phyloP scores from a whole-genome alignment of 306 rosid genomes.

The Lathyrus aphaca region DNA sequence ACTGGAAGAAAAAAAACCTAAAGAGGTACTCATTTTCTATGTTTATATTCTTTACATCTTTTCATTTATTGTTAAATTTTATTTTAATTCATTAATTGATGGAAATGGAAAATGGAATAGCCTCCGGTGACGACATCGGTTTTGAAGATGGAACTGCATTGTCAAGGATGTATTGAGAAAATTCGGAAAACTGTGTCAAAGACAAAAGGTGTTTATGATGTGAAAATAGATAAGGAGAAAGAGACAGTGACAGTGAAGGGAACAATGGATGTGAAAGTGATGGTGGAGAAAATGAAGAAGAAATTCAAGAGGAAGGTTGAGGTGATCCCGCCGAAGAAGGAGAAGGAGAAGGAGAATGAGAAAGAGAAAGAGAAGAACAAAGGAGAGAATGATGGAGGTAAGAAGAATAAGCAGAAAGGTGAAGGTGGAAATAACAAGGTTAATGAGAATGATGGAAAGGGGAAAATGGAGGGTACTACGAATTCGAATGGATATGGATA shows the following conservation, averaged over 20 bases:
- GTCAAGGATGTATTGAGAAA: conserved; percentile 68
- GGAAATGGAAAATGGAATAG: conserved; percentile 36
- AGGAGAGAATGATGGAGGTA: conserved; percentile 28
- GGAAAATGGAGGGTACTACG: conserved; percentile 38
- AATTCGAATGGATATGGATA: conserved; percentile 31
- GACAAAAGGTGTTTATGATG: conserved; percentile 60
- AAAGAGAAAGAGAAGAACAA: conserved; percentile 12
- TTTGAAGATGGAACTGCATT: conserved; percentile 63
- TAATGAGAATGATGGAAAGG: conserved; percentile 5
- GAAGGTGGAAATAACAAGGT: conserved; percentile 27
- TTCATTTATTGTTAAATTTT: background rate
- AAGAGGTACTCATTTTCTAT: conserved; percentile 59
- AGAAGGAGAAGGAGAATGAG: conserved; percentile 31
- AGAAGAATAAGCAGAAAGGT: conserved; percentile 43
- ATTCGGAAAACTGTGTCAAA: conserved; percentile 46
- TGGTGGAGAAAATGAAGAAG: conserved; percentile 47
- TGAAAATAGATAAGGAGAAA: conserved; percentile 60
- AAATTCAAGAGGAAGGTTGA: conserved; percentile 65
- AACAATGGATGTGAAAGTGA: conserved; percentile 61
- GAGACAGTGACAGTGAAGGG: conserved; percentile 65
- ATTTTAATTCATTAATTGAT: background rate
- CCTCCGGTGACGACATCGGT: conserved; percentile 63
- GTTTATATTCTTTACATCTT: no score
- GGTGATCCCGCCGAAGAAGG: conserved; percentile 61
- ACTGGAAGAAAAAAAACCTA: conserved; percentile 44